phyloP scores from a whole-genome alignment of 1,139 yeast species.

The Yamadazyma diospyri region DNA sequence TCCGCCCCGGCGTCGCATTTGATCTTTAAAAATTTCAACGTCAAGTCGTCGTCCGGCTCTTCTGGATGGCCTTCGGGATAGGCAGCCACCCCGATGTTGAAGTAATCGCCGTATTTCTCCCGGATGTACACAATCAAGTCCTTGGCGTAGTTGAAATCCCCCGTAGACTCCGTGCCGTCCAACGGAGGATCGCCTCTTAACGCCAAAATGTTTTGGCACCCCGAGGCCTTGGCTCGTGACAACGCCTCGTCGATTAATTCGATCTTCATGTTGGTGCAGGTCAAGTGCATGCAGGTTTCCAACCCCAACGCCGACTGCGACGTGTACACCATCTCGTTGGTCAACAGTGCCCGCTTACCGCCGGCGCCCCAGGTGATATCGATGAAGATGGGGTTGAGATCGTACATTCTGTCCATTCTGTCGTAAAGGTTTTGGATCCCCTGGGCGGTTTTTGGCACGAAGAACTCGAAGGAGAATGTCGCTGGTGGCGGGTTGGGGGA shows the following conservation, averaged over 20 bases:
- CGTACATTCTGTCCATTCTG: conserved; percentile 97
- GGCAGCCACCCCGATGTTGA: conserved; percentile 89
- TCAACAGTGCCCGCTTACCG: conserved; percentile 73
- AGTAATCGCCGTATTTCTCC: conserved; percentile 67
- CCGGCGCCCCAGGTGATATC: conserved; percentile 99
- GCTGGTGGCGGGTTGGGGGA: conserved; percentile 48
- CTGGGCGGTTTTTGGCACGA: conserved; percentile 96
- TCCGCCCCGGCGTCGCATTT: conserved; percentile 93
- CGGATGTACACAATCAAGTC: conserved; percentile 82
- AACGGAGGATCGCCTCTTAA: conserved; percentile 82
- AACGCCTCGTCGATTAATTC: conserved; percentile 82
- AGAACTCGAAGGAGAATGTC: conserved; percentile 93
- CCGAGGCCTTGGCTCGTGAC: conserved; percentile 79
- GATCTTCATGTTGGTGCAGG: conserved; percentile 93
- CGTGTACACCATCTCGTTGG: conserved; percentile 89
- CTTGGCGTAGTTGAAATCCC: conserved; percentile 72
- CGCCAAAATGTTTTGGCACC: conserved; percentile 90
- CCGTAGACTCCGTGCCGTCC: conserved; percentile 63
- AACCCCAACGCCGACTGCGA: conserved; percentile 90
- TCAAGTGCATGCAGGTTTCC: conserved; percentile 97
- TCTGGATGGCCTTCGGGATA: conserved; percentile 97
- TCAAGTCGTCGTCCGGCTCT: conserved; percentile 55
- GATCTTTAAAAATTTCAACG: conserved; percentile 70
- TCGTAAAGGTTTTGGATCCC: conserved; percentile 96
- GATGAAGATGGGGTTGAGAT: conserved; percentile 83